Base-by-base conservation (phyloP, 306 rosid genomes). In the Gastrolobium bilobum region DNA sequence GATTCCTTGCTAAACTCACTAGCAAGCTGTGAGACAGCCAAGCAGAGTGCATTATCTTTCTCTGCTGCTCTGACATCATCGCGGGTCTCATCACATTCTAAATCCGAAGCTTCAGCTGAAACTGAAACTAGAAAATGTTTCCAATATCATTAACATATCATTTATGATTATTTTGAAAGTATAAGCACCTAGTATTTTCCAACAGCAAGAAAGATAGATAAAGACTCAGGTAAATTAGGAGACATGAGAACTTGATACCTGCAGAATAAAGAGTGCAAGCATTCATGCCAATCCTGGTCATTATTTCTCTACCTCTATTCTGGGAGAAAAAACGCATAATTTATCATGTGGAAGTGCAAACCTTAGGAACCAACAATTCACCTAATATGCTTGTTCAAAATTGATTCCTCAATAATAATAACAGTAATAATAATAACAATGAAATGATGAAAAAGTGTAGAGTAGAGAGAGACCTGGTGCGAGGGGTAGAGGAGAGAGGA, bases 1-100 rank as follows among this genome's bases (percentile, higher is more conserved):
- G 93, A 88, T 58, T 90, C 92, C 60, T 59, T 81, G 69, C 86
- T 92, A 76, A 90, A 94, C 68, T 92, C 94, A 2, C 82, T 81
- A 46, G 94, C 86, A 56, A 94, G 90, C 60, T 64, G 88, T 20
- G 91, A 85, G 68, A 92, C 77, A 58, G 98, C 98, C 47, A 48
- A 65, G 58, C 82, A 89, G 52, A 94, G 84, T 54, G 94, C 92
- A 51, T 78, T 73, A 48, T 84, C 85, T 88, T 86, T 94, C 76
- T 90, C 87, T 35, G 87, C 79, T 73, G 88, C 89, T 86, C 79
- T 87, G 63, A 79, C 85, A 78, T 91, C 94, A 71, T 90, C 93
- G 71, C 60, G 84, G 33, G 39, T 57, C 78, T 34, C 84, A 37
- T 85, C 92, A 42, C 61, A 80, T 84, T 90, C 96, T 29, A 83